Conservation (phyloP, 129 eudicot genomes). For the Kitagawia praeruptora region DNA sequence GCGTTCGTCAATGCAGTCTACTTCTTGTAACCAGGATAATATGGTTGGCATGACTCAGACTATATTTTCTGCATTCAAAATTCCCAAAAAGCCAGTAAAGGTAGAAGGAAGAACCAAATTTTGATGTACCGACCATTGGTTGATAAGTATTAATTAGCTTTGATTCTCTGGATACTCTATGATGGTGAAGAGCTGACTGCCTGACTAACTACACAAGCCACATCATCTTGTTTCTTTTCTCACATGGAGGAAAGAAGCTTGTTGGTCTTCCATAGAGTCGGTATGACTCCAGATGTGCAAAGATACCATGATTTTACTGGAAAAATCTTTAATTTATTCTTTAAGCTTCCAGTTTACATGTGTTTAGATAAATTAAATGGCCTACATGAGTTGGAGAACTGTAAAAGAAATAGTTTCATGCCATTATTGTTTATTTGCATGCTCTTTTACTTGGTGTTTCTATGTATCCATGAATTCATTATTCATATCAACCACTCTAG, state of each 20-base stretch:
- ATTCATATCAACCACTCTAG: too few species aligned
- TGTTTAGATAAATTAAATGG: too few species aligned
- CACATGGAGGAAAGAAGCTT: not conserved
- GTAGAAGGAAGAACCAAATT: slow-evolving; percentile 45
- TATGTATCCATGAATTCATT: too few species aligned
- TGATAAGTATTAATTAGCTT: not conserved
- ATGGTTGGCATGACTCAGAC: slow-evolving; percentile 41
- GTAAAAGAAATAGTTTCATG: not conserved
- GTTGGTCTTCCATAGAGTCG: not conserved
- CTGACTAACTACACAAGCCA: too few species aligned
- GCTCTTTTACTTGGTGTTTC: too few species aligned
- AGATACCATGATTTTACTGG: not conserved
- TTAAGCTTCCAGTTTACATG: not conserved
- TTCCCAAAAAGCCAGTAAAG: slow-evolving; percentile 53
- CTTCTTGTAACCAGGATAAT: slow-evolving; percentile 21
- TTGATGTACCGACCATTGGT: not conserved
- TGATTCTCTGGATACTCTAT: not conserved
- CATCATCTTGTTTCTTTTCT: too few species aligned
- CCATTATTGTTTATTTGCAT: too few species aligned
- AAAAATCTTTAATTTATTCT: not conserved
- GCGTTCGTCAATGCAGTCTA: slow-evolving; percentile 37
- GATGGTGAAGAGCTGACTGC: not conserved
- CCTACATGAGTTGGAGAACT: too few species aligned
- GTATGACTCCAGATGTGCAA: not conserved
- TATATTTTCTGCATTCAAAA: slow-evolving; percentile 59